Conservation (phyloP, 208 protist species). For the Trypanosoma conorhini region DNA sequence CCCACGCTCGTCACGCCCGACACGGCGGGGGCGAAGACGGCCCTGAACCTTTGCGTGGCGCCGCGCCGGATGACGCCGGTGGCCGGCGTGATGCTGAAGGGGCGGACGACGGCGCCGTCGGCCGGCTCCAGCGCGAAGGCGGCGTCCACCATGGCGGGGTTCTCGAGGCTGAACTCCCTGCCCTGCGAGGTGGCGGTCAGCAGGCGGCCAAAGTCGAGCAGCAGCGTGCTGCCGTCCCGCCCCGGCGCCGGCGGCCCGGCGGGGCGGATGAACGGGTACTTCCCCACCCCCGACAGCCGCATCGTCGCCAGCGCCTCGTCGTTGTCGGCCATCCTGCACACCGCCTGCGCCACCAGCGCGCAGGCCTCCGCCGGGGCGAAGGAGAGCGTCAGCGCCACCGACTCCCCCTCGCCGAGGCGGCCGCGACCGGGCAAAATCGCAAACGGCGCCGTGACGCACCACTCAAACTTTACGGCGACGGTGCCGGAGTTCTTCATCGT, state of each 20-base stretch:
- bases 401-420: slow-evolving; percentile 44
- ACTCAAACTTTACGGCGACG: slow-evolving; percentile 73
- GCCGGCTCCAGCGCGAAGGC: slow-evolving; percentile 38
- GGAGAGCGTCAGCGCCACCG: slow-evolving; percentile 42
- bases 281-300: slow-evolving; percentile 89
- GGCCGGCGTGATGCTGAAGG: slow-evolving; percentile 53
- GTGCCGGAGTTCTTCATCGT: slow-evolving; percentile 81
- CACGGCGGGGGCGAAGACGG: slow-evolving; percentile 45
- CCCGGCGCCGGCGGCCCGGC: background rate
- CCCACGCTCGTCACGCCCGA: slow-evolving; percentile 40
- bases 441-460: slow-evolving; percentile 80
- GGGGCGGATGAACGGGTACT: slow-evolving; percentile 79
- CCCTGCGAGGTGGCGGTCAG: slow-evolving; percentile 29
- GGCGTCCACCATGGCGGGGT: slow-evolving; percentile 78
- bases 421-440: slow-evolving; percentile 54
- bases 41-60: slow-evolving; percentile 38
- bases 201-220: slow-evolving; percentile 51
- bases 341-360: slow-evolving; percentile 69
- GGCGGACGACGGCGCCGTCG: slow-evolving; percentile 37
- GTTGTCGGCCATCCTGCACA: slow-evolving; percentile 67
- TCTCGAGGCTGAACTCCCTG: slow-evolving; percentile 60
- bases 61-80: slow-evolving; percentile 49
- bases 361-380: slow-evolving; percentile 83
- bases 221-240: slow-evolving; percentile 4
- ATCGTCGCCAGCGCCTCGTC: slow-evolving; percentile 57